Evolutionary conservation across 108 stramenopile species (phyloP).

Genomic region (Fragilaria crotonensis): DNA sequence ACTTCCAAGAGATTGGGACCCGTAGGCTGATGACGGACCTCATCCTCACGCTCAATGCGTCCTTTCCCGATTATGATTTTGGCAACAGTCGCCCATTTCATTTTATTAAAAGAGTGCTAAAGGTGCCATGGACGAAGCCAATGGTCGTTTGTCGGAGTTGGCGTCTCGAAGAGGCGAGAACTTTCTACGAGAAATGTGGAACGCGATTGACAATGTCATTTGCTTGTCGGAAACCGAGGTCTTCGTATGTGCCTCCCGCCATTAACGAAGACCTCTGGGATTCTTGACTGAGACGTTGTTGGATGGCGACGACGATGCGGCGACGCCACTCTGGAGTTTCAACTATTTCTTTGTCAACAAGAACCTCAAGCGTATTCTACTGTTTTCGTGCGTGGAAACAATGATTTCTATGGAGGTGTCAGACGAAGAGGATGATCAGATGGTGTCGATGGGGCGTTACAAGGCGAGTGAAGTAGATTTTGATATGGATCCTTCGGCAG

Average conservation of each 20-base stretch:
- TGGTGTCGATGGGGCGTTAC: slow-evolving; percentile 12
- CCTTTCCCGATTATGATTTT: slow-evolving; percentile 95
- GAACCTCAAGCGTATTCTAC: slow-evolving; percentile 73
- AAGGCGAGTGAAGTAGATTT: slow-evolving; percentile 22
- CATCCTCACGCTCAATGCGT: slow-evolving; percentile 86
- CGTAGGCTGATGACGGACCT: slow-evolving; percentile 86
- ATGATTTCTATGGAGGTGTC: slow-evolving; percentile 40
- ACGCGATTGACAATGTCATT: slow-evolving; percentile 60
- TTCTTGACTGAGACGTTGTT: slow-evolving; percentile 32
- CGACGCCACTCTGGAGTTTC: slow-evolving; percentile 76
- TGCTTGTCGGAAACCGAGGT: slow-evolving; percentile 76
- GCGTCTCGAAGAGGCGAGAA: slow-evolving; percentile 20
- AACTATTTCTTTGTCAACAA: slow-evolving; percentile 94
- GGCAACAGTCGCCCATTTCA: slow-evolving; percentile 58
- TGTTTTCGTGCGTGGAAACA: slow-evolving; percentile 81
- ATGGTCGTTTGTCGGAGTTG: slow-evolving; percentile 56
- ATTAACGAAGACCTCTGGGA: slow-evolving; percentile 56
- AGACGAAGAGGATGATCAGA: slow-evolving; percentile 29
- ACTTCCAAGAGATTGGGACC: slow-evolving; percentile 65
- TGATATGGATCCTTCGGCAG: slow-evolving; percentile 40
- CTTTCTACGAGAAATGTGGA: slow-evolving; percentile 65
- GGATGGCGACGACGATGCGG: slow-evolving; percentile 12
- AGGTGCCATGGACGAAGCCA: slow-evolving; percentile 54
- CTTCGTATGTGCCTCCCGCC: slow-evolving; percentile 62
- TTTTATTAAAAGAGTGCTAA: slow-evolving; percentile 56